These are phyloP conservation scores for Aspergillus sp. DNA, from an alignment of 2,329 filamentous ascomycete genomes.

Conservation along the genomic window DNA sequence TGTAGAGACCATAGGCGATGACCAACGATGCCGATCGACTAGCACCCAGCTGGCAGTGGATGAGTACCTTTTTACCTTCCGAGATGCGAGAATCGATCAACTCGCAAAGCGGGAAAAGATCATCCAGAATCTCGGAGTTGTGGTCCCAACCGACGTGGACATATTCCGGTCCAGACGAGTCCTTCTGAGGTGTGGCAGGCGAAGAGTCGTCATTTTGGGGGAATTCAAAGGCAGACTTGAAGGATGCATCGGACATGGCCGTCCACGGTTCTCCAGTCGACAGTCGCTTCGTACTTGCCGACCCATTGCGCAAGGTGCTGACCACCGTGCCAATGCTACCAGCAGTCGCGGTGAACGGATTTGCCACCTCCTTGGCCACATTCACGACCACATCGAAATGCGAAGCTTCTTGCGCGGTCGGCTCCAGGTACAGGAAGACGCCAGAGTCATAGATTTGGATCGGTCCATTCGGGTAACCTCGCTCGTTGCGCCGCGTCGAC, in stretches of 20 bases:
- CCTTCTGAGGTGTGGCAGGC: constrained; percentile 35
- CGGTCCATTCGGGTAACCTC: constrained; percentile 65
- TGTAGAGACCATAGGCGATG: constrained; percentile 67
- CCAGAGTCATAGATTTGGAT: constrained; percentile 65
- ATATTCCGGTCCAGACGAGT: constrained; percentile 58
- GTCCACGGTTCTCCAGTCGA: constrained; percentile 47
- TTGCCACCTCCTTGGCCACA: constrained; percentile 65
- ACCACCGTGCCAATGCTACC: constrained; percentile 43
- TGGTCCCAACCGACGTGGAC: constrained; percentile 68
- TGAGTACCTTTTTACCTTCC: constrained; percentile 61
- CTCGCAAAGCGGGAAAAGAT: constrained; percentile 61
- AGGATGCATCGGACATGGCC: constrained; percentile 48
- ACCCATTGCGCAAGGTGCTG: constrained; percentile 53
- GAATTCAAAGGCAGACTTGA: constrained; percentile 53
- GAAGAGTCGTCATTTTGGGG: constrained; percentile 32
- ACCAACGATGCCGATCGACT: constrained; percentile 67
- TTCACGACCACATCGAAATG: constrained; percentile 66
- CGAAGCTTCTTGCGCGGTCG: constrained; percentile 60
- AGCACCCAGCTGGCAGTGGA: constrained; percentile 67
- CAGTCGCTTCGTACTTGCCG: constrained; percentile 34
- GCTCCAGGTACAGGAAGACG: constrained; percentile 65
- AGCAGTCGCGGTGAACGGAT: constrained; percentile 52
- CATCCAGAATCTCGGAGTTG: constrained; percentile 67
- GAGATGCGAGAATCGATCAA: constrained; percentile 62
- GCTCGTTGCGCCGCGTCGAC: constrained; percentile 63